Conservation (phyloP, 2,329 filamentous ascomycete genomes). For the Fusarium acutatum region DNA sequence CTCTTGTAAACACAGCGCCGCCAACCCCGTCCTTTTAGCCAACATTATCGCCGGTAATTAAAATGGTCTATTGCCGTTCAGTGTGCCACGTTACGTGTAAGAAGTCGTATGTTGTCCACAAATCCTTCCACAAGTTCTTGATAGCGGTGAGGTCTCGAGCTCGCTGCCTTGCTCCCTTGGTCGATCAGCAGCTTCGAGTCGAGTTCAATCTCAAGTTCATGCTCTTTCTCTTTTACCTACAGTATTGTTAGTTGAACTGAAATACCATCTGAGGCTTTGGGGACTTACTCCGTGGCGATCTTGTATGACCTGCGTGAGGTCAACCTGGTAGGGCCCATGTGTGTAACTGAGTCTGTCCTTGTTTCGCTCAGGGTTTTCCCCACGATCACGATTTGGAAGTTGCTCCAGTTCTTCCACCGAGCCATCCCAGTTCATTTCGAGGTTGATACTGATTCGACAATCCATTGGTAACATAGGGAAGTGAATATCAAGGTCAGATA, state of each 20-base stretch:
- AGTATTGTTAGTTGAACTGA: not conserved
- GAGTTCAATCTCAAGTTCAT: constrained; percentile 84
- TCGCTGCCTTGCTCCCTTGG: constrained; percentile 67
- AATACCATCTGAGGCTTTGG: not conserved
- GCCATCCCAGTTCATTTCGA: constrained; percentile 89
- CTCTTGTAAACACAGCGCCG: not conserved
- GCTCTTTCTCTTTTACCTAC: constrained; percentile 67
- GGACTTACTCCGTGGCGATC: constrained; percentile 51
- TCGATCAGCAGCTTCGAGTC: constrained; percentile 69
- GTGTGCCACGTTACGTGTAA: constrained; percentile 58
- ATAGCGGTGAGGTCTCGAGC: constrained; percentile 66
- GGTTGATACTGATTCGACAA: constrained; percentile 91
- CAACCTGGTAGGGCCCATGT: constrained; percentile 87
- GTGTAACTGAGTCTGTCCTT: constrained; percentile 94
- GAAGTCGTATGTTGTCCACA: constrained; percentile 74
- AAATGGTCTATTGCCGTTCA: not conserved
- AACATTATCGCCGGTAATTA: not conserved
- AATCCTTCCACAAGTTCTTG: constrained; percentile 76
- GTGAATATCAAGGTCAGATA: constrained; percentile 87
- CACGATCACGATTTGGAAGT: constrained; percentile 43
- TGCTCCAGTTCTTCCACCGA: constrained; percentile 65
- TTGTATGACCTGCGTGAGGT: constrained; percentile 87
- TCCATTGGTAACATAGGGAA: constrained; percentile 82
- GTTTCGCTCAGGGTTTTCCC: constrained; percentile 67
- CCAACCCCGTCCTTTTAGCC: not conserved